Conservation (phyloP, 257 asterid genomes). For the Ilex asprella region DNA sequence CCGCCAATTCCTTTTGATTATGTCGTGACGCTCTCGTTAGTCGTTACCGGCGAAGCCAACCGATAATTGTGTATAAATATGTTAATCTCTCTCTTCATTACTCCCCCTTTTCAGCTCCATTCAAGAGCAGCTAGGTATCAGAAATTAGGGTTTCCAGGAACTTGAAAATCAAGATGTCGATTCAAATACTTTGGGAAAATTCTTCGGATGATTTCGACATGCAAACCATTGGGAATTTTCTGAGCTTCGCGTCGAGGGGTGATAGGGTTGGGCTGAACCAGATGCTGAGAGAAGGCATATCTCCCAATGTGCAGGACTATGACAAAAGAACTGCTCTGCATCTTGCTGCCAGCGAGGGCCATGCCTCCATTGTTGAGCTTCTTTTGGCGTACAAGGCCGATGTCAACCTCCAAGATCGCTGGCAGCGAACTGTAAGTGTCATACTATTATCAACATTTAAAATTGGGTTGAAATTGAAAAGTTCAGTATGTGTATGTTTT, state of each 20-base stretch:
- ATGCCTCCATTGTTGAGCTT: slow-evolving; percentile 58
- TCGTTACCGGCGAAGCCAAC: no score
- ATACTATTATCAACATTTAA: not conserved
- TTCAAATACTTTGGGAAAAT: slow-evolving; percentile 16
- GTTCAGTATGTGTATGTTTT: no score
- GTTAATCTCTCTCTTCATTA: no score
- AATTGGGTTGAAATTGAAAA: not conserved
- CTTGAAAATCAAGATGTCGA: slow-evolving; percentile 15
- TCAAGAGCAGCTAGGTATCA: no score
- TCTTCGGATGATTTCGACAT: slow-evolving; percentile 26
- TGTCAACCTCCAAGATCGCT: slow-evolving; percentile 52
- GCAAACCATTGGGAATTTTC: slow-evolving; percentile 49
- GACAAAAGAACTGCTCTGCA: slow-evolving; percentile 56
- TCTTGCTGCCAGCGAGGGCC: slow-evolving; percentile 67
- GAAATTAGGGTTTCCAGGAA: no score
- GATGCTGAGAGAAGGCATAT: slow-evolving; percentile 43
- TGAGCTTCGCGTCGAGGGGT: slow-evolving; percentile 61
- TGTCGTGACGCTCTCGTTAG: no score
- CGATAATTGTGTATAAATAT: no score
- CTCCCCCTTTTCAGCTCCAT: no score
- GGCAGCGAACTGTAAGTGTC: slow-evolving; percentile 41
- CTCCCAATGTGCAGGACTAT: slow-evolving; percentile 57
- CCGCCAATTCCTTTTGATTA: no score
- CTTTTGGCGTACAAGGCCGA: slow-evolving; percentile 50
- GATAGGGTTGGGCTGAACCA: slow-evolving; percentile 58